Evolutionary conservation across 106 monocot genomes (phyloP).

Genomic region (Phalaenopsis aphrodite): DNA sequence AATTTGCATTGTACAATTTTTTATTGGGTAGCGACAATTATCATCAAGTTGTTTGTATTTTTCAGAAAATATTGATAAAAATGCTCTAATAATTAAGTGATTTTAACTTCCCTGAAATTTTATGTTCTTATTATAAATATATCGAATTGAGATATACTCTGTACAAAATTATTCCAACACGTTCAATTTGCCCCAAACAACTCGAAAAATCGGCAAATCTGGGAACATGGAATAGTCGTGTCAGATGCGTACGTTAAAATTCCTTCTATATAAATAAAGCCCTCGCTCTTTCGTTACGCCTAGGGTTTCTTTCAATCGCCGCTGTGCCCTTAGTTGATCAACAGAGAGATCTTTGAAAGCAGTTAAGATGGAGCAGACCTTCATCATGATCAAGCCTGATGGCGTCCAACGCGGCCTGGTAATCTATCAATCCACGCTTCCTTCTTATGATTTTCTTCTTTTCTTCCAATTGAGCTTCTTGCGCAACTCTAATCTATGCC

Average conservation of each 20-base stretch:
- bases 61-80: no score
- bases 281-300: not conserved
- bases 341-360: not conserved
- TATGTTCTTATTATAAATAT: no score
- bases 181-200: no score
- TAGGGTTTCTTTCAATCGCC: not conserved
- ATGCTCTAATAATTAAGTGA: no score
- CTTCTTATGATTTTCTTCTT: not conserved
- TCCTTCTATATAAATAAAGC: not conserved
- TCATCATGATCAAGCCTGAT: conserved; percentile 98
- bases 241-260: not conserved
- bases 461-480: not conserved
- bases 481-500: not conserved
- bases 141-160: no score
- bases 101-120: no score
- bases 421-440: not conserved
- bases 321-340: not conserved
- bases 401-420: conserved; percentile 93
- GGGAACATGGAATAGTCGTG: no score
- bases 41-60: no score
- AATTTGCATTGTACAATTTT: no score
- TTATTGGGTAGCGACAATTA: no score
- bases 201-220: no score
- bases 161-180: no score
- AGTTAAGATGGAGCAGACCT: conserved; percentile 61